These are phyloP conservation scores for Leucogyrophana mollusca DNA, from an alignment of 768 basidiomycete genomes.

Conservation along the genomic window DNA sequence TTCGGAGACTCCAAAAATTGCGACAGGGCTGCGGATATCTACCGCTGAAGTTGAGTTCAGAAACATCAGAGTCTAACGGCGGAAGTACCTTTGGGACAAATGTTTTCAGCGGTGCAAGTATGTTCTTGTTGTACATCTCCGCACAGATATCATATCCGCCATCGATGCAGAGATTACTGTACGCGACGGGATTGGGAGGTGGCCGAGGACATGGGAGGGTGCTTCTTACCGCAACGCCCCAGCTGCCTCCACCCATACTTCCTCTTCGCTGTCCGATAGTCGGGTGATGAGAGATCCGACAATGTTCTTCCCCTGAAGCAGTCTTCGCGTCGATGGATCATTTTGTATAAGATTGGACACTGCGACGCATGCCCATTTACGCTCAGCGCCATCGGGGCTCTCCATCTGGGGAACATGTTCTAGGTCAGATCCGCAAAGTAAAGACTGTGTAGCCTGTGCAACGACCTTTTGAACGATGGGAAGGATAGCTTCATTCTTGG, in stretches of 20 bases:
- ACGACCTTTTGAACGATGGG: slow-evolving; percentile 89
- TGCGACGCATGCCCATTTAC: slow-evolving; percentile 95
- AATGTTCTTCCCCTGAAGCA: slow-evolving; percentile 89
- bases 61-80: background rate
- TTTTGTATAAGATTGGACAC: slow-evolving; percentile 96
- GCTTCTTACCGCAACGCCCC: slow-evolving; percentile 77
- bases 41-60: slow-evolving; percentile 4
- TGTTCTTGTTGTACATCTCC: slow-evolving; percentile 97
- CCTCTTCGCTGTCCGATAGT: slow-evolving; percentile 87
- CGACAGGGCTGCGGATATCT: slow-evolving; percentile 76
- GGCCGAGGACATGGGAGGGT: slow-evolving; percentile 6
- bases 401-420: slow-evolving; percentile 71
- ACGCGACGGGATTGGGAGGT: background rate
- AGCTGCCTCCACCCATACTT: slow-evolving; percentile 86
- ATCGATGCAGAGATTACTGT: slow-evolving; percentile 90
- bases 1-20: slow-evolving; percentile 63
- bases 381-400: slow-evolving; percentile 71
- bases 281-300: slow-evolving; percentile 84
- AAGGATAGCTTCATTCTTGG: slow-evolving; percentile 75
- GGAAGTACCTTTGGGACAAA: slow-evolving; percentile 73
- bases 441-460: background rate
- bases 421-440: slow-evolving; percentile 8
- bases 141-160: slow-evolving; percentile 95
- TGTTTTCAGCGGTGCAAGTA: slow-evolving; percentile 70
- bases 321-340: slow-evolving; percentile 85